Base-by-base conservation (phyloP, 2,329 filamentous ascomycete genomes). In the Talaromyces sp. region DNA sequence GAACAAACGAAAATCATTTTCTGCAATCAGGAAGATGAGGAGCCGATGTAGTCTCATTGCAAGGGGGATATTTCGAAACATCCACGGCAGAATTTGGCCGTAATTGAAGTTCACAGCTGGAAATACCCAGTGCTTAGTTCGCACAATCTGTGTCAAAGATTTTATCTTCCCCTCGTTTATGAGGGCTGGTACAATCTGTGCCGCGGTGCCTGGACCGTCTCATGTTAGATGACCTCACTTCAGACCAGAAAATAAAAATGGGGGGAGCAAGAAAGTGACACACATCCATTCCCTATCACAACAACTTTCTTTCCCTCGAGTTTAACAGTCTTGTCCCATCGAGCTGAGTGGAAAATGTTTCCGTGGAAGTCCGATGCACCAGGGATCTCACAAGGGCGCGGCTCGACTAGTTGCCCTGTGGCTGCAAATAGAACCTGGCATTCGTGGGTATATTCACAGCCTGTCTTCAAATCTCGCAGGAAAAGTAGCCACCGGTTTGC, bases 61-160 rank as follows among this genome's bases (percentile, higher is more conserved):
- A 60, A 84, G 82, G 0, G 77, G 64, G 0, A 77, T 26, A 58
- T 81, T 81, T 1, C 83, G 72, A 11, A 82, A 63, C 2, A 81
- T 63, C 50, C 80, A 78, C 54, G 78, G 77, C 0, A 85, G 63
- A 0, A 81, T 75, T 0, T 82, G 82, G 0, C 86, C 60, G n/a
- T 75, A 71, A 11, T 67, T 71, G 64, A 83, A 74, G 14, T 70
- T 64, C 0, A 67, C n/a, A 17, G 71, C 69, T 1, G 80, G 78
- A 1, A 80, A 75, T 0, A 84, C 78, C 83, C 83, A 86, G 7
- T 84, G 84, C 8, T 83, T 80, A 6, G 80, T 80, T 24, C 82
- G 74, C 77, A 86, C 80, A 6, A 86, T 68, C 64, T 86, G 84
- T 0, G 82, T 84, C 1, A 86, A 76, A 4, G 79, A 80, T 64